Evolutionary conservation across 352 stramenopile genomes (phyloP), one percentile per base, ranked within the genome.

Genomic region (Elongisporangium undulatum): DNA sequence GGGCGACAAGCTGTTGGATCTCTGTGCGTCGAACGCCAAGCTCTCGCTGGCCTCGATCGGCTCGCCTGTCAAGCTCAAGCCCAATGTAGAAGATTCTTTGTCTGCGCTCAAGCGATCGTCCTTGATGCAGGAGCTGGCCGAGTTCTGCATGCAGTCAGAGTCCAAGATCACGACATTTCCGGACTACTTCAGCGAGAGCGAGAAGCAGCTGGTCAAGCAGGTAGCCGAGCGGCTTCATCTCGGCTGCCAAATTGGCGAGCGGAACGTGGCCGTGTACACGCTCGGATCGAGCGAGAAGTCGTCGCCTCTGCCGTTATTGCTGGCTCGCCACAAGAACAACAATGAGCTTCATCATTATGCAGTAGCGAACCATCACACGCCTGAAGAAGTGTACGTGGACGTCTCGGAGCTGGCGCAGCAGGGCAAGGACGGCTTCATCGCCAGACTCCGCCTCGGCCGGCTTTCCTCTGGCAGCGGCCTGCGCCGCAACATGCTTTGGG

Each of bases 401-500:
- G 72, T 93, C 13, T 67, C 79, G 21, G 74, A 83, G 21, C 66
- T 93, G 10, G 81, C 75, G n/a, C 71, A 82, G 19, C 78, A 93
- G 29, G 78, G 84, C 55, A 85, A 90, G 49, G 84, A 91, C n/a
- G 75, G 78, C 0, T 93, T 91, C 56, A 82, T 89, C 49, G 74
- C 77, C 2, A 66, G 77, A 6, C 55, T 92, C n/a, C 67, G 78
- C 21, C 69, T 89, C 4, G 74, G 66, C 5, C 82, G 79, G 5
- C 48, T 93, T 22, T 83, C 75, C 41, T 90, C 82, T 2, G 70
- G 77, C 16, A 69, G 71, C 56, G 84, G 84, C 1, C 53, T 89
- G 21, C 82, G 82, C 0, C 78, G 77, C 10, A 83, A 89, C 23
- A 90, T 93, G 82, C 71, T 91, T 9, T 92, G 82, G 84, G 79